Conservation (phyloP, 148 eudicot species). For the Agrostemma githago region DNA sequence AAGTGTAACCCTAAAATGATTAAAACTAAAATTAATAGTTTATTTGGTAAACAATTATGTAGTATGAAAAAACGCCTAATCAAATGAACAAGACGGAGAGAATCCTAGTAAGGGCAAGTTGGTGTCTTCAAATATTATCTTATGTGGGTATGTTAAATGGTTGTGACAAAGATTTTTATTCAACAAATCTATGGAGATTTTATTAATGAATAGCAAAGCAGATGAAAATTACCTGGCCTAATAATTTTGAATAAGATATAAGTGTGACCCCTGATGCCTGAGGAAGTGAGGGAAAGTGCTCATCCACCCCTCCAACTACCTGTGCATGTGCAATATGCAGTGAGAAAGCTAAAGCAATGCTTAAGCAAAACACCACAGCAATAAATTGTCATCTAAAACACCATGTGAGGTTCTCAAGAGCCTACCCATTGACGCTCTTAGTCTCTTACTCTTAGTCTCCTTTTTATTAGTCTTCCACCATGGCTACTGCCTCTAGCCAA, state of each 20-base stretch:
- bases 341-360: not conserved
- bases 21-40: too few relatives aligned
- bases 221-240: constrained; percentile 53
- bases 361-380: not conserved
- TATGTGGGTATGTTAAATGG: too few relatives aligned
- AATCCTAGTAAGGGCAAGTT: too few relatives aligned
- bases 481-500: not conserved
- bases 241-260: constrained; percentile 58
- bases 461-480: not conserved
- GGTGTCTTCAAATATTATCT: too few relatives aligned
- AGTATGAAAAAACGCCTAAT: too few relatives aligned
- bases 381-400: not conserved
- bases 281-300: constrained; percentile 85
- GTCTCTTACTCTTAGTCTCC: not conserved
- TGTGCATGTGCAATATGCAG: constrained; percentile 27
- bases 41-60: too few relatives aligned
- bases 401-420: not conserved
- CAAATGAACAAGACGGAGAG: too few relatives aligned
- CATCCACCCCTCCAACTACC: constrained; percentile 90
- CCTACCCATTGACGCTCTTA: constrained; percentile 30
- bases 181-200: too few relatives aligned
- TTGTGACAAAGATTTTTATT: not conserved
- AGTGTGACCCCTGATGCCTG: constrained; percentile 60
- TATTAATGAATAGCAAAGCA: constrained; percentile 1
- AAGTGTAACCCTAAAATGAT: too few relatives aligned